Evolutionary conservation across 768 basidiomycete genomes (phyloP), one percentile per base, ranked within the genome.

Genomic region (Hygrocybe punicea): DNA sequence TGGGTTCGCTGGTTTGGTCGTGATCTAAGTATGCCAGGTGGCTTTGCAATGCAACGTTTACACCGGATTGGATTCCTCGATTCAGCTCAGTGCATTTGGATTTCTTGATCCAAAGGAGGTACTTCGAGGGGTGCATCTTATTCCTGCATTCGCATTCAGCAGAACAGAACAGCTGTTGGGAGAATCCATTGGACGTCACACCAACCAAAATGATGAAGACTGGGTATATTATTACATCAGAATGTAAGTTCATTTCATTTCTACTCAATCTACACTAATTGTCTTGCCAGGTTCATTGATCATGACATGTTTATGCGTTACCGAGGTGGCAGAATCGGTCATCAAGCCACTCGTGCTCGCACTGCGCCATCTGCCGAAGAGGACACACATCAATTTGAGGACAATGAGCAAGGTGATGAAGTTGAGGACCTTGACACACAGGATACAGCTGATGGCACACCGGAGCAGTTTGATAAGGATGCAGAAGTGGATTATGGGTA

Each of bases 231-330:
- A 65, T 51, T 78, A 75, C 60, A 70, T 77, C 3, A 69, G 65
- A 23, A 68, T 71, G 76, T 77, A 49, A 59, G 70, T 67, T 1
- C 51, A 16, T 23, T 13, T 16, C 53, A 33, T 4, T 16, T 53
- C 35, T 19, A 17, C 25, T 21, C 45, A 37, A 16, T 16, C 10
- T 23, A 49, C 47, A 44, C 34, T 5, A 33, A 17, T 47, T 9
- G 6, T 16, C 48, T 35, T 33, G 24, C 1, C 40, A 78, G 77
- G 4, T 77, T 76, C 54, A 71, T 71, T 9, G 73, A 77, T 54
- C 63, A 70, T 2, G 75, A 78, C 37, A 78, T 74, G 75, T 56
- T 73, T 11, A 70, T 73, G 67, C 65, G 68, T 4, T 73, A 64
- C 54, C 49, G 55, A 10, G 67, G 67, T 6, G 60, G 65, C 3